phyloP scores from a whole-genome alignment of 805 yeast genomes.

The Ogataea minuta region DNA sequence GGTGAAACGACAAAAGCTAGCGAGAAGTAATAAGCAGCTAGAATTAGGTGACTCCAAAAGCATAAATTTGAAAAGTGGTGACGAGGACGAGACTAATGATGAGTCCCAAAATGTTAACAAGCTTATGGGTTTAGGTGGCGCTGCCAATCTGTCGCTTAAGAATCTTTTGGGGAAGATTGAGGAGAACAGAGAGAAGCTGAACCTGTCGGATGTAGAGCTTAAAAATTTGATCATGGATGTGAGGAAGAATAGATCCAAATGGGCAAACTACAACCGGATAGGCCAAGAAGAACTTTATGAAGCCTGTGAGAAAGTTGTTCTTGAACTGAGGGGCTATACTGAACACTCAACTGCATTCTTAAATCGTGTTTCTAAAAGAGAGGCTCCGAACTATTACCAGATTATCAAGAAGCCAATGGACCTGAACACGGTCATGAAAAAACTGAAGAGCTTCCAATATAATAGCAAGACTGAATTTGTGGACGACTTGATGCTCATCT shows the following conservation, averaged over 20 bases:
- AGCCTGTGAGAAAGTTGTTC: slow-evolving; percentile 93
- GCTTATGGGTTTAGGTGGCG: slow-evolving; percentile 47
- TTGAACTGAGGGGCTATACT: slow-evolving; percentile 85
- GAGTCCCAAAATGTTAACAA: slow-evolving; percentile 30
- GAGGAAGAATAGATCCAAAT: slow-evolving; percentile 89
- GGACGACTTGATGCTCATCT: slow-evolving; percentile 91
- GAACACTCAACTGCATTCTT: slow-evolving; percentile 96
- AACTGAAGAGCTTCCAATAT: slow-evolving; percentile 78
- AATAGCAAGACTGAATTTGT: slow-evolving; percentile 84
- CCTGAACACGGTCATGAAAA: slow-evolving; percentile 88
- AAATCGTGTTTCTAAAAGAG: slow-evolving; percentile 94
- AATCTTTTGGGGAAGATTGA: slow-evolving; percentile 80
- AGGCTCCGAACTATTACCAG: slow-evolving; percentile 94
- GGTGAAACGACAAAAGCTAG: slow-evolving; percentile 70
- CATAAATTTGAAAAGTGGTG: slow-evolving; percentile 10
- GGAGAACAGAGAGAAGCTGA: slow-evolving; percentile 69
- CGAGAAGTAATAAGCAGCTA: slow-evolving; percentile 74
- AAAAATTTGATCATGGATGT: slow-evolving; percentile 87
- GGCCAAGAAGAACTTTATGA: slow-evolving; percentile 98
- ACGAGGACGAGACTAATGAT: slow-evolving; percentile 18
- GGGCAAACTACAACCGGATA: slow-evolving; percentile 93
- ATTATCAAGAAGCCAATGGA: slow-evolving; percentile 96
- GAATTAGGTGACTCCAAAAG: slow-evolving; percentile 35
- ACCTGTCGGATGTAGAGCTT: slow-evolving; percentile 77
- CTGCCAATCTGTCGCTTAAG: slow-evolving; percentile 74